phyloP scores from a whole-genome alignment of 192 early-diverging fungal genomes.

The Chytriomyces sp. region DNA sequence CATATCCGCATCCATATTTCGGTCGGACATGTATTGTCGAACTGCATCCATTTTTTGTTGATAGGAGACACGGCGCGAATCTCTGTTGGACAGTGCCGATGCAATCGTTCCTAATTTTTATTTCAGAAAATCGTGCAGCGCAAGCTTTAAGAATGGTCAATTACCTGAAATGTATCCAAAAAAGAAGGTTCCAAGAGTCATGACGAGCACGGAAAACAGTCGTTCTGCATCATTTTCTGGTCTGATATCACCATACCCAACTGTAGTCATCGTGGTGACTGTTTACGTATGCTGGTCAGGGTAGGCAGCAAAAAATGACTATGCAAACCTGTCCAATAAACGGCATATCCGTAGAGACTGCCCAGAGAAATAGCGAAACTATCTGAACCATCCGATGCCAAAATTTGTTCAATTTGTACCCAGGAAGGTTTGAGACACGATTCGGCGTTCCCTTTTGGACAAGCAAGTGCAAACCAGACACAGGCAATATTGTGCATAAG shows the following conservation, averaged over 20 bases:
- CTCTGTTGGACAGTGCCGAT: conserved; percentile 58
- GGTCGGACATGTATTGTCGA: conserved; percentile 54
- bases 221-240: conserved; percentile 44
- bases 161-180: conserved; percentile 54
- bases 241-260: conserved; percentile 52
- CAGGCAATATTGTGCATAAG: conserved; percentile 44
- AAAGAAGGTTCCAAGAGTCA: conserved; percentile 46
- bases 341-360: conserved; percentile 2
- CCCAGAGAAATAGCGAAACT: neutral
- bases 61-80: conserved; percentile 51
- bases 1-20: conserved; percentile 53
- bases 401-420: neutral
- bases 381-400: neutral
- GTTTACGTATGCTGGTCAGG: neutral
- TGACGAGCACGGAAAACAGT: conserved; percentile 44
- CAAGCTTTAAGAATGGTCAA: neutral
- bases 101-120: conserved; percentile 41
- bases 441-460: conserved; percentile 20
- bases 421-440: neutral
- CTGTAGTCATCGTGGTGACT: conserved; percentile 53
- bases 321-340: conserved; percentile 48
- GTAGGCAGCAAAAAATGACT: neutral
- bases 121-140: neutral
- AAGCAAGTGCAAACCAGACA: conserved; percentile 48
- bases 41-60: conserved; percentile 55